These are phyloP conservation scores for Tolypocladium album DNA, from an alignment of 2,329 filamentous ascomycete species.

Conservation along the genomic window DNA sequence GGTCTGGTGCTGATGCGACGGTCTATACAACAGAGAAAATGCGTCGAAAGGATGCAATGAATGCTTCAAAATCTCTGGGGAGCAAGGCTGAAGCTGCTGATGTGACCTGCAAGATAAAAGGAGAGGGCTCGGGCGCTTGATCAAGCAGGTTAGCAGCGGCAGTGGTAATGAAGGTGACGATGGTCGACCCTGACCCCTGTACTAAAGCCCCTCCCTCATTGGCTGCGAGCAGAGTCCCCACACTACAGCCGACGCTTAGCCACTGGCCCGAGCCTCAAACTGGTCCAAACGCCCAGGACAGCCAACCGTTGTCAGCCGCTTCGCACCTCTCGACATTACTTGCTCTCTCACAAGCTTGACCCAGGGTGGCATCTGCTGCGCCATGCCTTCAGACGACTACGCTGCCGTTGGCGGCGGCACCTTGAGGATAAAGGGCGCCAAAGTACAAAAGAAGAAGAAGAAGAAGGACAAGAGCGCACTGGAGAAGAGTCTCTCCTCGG, in stretches of 20 bases:
- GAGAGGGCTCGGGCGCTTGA: not conserved
- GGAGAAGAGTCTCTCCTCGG: constrained; percentile 33
- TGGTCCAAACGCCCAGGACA: not conserved
- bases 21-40: not conserved
- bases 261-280: not conserved
- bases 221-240: not conserved
- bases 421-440: constrained; percentile 75
- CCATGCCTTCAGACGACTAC: constrained; percentile 70
- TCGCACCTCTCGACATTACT: not conserved
- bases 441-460: constrained; percentile 57
- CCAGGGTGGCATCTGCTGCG: not conserved
- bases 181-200: not conserved
- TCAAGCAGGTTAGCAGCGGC: not conserved
- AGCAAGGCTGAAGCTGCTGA: not conserved
- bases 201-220: not conserved
- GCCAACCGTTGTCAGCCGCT: not conserved
- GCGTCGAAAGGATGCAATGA: not conserved
- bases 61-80: not conserved
- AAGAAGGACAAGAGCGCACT: constrained; percentile 37
- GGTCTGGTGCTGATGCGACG: not conserved
- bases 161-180: not conserved
- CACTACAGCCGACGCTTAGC: not conserved
- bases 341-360: not conserved
- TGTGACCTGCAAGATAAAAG: not conserved
- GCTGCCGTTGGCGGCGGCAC: constrained; percentile 54